Evolutionary conservation across 345 rosid species (phyloP), one percentile per base, ranked within the genome.

Genomic region (Carallia brachiata): DNA sequence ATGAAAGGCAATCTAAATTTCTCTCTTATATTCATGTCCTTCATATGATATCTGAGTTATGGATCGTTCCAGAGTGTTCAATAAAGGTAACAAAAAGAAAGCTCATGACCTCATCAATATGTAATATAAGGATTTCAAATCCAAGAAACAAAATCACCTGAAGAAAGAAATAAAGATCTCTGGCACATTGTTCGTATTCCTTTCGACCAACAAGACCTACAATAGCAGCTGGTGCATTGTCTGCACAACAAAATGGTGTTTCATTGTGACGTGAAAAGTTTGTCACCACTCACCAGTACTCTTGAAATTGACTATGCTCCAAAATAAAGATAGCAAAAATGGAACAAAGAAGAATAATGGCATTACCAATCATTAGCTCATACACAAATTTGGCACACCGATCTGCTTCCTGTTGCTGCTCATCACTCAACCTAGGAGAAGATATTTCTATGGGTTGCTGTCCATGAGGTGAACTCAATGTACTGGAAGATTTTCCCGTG

Each of bases 101-200:
- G 48, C 23, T 7, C 23, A 13, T 13, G 13, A 2, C 27, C 13
- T 23, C 67, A 18, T 32, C 54, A n/a, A 27, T 16, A 39, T 19
- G 7, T 18, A 62, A 30, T 5, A 36, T 56, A 44, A 10, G 12
- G n/a, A 44, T 54, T 48, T 63, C 30, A 27, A 15, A 28, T 32
- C 16, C 13, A 0, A 63, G 30, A 34, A n/a, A 15, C 9, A 19
- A 50, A 58, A 78, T 71, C 85, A 90, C 99, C 97, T 96, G 98
- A 74, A 96, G 85, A 77, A 96, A 90, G 83, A 88, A 89, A 81
- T 96, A 96, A 63, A 96, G 87, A 75, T 96, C 99, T 81, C 85
- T 89, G 0, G 91, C 95, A 69, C 89, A 86, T 76, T 92, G 97
- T 81, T 89, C 91, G 63, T 96, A 96, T 81, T 96, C 98, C 83